Percentiles rank a stretch among this genome's conserved stretches.
Evolutionary conservation across 164 flowering plant species (phyloP).

Genomic region (Vitis riparia): DNA sequence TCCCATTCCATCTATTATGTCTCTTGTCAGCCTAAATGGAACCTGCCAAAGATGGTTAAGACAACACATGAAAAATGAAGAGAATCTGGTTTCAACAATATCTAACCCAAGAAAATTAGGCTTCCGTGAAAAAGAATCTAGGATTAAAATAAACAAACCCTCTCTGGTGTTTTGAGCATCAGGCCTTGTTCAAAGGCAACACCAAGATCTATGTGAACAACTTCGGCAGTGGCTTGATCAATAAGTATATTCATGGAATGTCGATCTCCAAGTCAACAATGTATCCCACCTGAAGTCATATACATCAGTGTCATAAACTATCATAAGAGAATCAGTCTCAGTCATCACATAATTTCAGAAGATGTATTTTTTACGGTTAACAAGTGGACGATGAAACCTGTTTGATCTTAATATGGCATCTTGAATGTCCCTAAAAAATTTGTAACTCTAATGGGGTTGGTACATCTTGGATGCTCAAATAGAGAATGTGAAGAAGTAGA

Average conservation of each 20-base stretch:
- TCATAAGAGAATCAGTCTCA: not conserved
- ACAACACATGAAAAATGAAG: not conserved
- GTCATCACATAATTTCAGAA: not conserved
- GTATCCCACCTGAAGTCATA: conserved; percentile 80
- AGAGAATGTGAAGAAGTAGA: too few species aligned
- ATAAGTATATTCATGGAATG: conserved; percentile 95
- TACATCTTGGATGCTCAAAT: not conserved
- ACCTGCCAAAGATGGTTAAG: conserved; percentile 45
- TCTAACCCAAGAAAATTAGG: not conserved
- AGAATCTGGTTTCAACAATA: not conserved
- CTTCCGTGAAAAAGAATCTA: conserved; percentile 3
- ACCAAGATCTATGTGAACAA: conserved; percentile 98
- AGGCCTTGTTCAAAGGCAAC: conserved; percentile 99
- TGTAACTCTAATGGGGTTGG: not conserved
- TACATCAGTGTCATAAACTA: not conserved
- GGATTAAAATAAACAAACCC: conserved; percentile 44
- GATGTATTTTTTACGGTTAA: not conserved
- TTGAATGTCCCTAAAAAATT: not conserved
- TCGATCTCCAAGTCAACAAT: conserved; percentile 96
- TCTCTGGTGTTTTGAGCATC: conserved; percentile 99
- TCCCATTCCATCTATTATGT: conserved; percentile 97
- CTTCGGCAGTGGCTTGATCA: conserved; percentile 95
- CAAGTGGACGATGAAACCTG: not conserved
- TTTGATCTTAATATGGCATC: not conserved
- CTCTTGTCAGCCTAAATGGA: conserved; percentile 98